Conservation (phyloP, 805 yeast genomes). For the Hanseniaspora meyeri region DNA sequence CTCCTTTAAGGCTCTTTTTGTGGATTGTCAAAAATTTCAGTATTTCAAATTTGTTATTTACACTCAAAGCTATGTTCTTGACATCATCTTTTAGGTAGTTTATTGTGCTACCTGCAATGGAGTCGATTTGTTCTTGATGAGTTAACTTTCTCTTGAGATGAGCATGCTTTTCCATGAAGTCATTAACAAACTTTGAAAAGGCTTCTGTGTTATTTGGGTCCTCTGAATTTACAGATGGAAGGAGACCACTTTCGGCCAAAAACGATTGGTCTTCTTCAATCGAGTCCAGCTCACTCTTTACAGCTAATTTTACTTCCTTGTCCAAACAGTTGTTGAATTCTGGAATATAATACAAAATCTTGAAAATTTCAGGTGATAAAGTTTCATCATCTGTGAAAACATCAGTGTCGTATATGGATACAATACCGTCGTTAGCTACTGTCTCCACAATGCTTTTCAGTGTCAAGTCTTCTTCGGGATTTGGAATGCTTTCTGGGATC, state of each 20-base stretch:
- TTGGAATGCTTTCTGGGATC: not conserved
- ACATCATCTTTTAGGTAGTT: not conserved
- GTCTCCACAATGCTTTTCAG: not conserved
- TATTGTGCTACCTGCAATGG: not conserved
- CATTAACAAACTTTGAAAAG: not conserved
- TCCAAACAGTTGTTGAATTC: not conserved
- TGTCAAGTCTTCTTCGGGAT: not conserved
- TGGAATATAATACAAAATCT: not conserved
- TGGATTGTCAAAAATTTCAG: slow-evolving; percentile 1
- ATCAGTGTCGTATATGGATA: not conserved
- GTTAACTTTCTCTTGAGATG: not conserved
- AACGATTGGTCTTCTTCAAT: not conserved
- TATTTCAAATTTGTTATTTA: not conserved
- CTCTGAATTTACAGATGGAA: not conserved
- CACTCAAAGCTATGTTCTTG: not conserved
- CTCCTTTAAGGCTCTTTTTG: not conserved
- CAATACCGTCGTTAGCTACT: not conserved
- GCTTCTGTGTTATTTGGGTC: no score
- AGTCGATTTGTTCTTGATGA: not conserved
- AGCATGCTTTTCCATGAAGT: not conserved
- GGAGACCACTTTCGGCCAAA: slow-evolving; percentile 20
- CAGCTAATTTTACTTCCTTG: not conserved
- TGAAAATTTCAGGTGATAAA: not conserved
- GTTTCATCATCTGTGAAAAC: not conserved
- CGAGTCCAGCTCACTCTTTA: not conserved